phyloP scores from a whole-genome alignment of 1,284 basidiomycete genomes.

The Volvariella surrecta region DNA sequence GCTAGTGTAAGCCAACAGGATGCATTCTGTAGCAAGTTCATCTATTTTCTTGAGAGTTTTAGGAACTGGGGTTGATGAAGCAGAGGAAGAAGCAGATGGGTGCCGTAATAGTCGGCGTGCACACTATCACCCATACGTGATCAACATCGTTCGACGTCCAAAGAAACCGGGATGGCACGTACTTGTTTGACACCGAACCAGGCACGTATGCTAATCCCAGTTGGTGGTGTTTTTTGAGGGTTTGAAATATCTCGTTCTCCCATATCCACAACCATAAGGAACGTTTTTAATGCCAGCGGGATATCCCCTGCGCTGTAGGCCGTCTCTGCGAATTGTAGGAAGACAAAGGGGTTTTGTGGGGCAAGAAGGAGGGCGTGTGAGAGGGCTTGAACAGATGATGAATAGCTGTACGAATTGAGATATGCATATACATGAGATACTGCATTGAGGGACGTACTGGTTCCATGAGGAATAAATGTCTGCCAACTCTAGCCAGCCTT shows the following conservation, averaged over 20 bases:
- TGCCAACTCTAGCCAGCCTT: constrained; percentile 92
- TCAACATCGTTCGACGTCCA: not conserved
- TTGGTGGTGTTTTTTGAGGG: constrained; percentile 39
- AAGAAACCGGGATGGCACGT: constrained; percentile 20
- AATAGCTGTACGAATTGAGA: constrained; percentile 36
- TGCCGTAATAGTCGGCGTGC: constrained; percentile 41
- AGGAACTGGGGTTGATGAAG: constrained; percentile 49
- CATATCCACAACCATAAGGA: constrained; percentile 80
- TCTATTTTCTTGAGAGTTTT: constrained; percentile 50
- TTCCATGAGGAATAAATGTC: constrained; percentile 78
- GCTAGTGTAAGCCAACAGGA: constrained; percentile 44
- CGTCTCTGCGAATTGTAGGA: constrained; percentile 80
- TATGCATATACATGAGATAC: constrained; percentile 1
- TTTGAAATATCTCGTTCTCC: constrained; percentile 48
- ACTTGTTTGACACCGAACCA: constrained; percentile 88
- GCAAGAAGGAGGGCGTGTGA: constrained; percentile 77
- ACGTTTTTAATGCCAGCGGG: constrained; percentile 76
- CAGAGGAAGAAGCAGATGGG: constrained; percentile 28
- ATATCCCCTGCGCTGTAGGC: constrained; percentile 75
- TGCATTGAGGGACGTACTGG: constrained; percentile 52
- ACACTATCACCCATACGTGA: constrained; percentile 31
- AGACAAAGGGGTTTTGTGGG: constrained; percentile 81
- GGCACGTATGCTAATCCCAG: constrained; percentile 55
- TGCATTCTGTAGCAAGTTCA: constrained; percentile 63
- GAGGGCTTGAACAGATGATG: constrained; percentile 61